Percentiles rank a stretch among this genome's conserved stretches.
Conservation (phyloP, 306 rosid genomes). For the Mimosa bimucronata region DNA sequence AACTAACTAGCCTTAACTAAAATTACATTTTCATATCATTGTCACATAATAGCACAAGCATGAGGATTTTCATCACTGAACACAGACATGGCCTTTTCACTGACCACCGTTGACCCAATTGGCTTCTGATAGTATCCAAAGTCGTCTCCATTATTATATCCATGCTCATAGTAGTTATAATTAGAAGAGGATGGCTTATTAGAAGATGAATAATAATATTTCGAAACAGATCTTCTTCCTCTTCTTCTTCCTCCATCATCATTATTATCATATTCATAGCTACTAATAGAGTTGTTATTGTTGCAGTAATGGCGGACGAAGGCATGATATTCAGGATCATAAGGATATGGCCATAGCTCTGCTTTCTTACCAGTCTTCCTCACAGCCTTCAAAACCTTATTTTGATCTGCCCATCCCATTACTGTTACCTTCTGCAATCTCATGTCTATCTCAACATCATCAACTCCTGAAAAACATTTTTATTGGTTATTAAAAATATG, state of each 20-base stretch:
- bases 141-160: slow-evolving; percentile 34
- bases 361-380: slow-evolving; percentile 69
- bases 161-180: slow-evolving; percentile 50
- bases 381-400: slow-evolving; percentile 60
- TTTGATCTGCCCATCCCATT: slow-evolving; percentile 72
- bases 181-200: slow-evolving; percentile 44
- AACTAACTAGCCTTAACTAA: too few relatives aligned
- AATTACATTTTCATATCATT: too few relatives aligned
- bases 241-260: not conserved
- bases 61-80: slow-evolving; percentile 79
- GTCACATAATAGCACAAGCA: slow-evolving; percentile 74
- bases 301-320: slow-evolving; percentile 35
- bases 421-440: slow-evolving; percentile 76
- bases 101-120: slow-evolving; percentile 45
- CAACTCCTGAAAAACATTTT: slow-evolving; percentile 52
- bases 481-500: not conserved
- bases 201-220: slow-evolving; percentile 3
- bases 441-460: slow-evolving; percentile 60
- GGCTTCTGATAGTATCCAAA: slow-evolving; percentile 48
- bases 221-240: slow-evolving; percentile 9
- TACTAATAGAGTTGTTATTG: not conserved
- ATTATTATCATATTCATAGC: not conserved
- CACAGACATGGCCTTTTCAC: slow-evolving; percentile 48
- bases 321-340: slow-evolving; percentile 53
- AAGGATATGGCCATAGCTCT: slow-evolving; percentile 79